phyloP scores from a whole-genome alignment of 2,329 filamentous ascomycete genomes.

The Apiospora rasikravindrae region DNA sequence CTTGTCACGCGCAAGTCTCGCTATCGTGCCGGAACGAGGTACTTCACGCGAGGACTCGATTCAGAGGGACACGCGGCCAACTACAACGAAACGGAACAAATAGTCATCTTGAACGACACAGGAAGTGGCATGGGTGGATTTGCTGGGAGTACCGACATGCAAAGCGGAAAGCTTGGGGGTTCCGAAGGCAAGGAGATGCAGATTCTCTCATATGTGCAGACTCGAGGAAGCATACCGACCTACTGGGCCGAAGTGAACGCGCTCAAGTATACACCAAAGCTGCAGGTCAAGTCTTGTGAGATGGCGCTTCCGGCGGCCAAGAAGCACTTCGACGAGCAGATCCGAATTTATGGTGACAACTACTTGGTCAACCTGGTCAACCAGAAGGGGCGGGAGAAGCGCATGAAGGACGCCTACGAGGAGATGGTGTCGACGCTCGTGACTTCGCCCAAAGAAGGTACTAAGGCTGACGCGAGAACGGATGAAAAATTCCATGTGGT shows the following conservation, averaged over 20 bases:
- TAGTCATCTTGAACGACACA: slow-evolving; percentile 85
- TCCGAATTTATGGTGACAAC: slow-evolving; percentile 91
- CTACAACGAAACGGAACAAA: slow-evolving; percentile 97
- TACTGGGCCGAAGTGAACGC: slow-evolving; percentile 98
- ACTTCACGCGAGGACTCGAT: slow-evolving; percentile 93
- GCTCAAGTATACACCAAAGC: slow-evolving; percentile 86
- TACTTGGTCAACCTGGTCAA: slow-evolving; percentile 98
- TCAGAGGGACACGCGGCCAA: slow-evolving; percentile 96
- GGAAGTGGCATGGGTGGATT: slow-evolving; percentile 78
- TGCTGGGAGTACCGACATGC: slow-evolving; percentile 75
- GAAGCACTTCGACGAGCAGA: slow-evolving; percentile 92
- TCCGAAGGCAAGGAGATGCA: slow-evolving; percentile 76
- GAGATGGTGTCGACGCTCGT: slow-evolving; percentile 81
- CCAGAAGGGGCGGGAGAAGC: slow-evolving; percentile 87
- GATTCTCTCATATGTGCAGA: slow-evolving; percentile 94
- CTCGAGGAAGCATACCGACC: slow-evolving; percentile 91
- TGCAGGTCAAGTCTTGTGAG: slow-evolving; percentile 86
- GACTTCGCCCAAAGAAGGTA: slow-evolving; percentile 68
- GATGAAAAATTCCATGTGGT: slow-evolving; percentile 83
- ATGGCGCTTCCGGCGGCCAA: slow-evolving; percentile 78
- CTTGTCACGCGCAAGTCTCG: slow-evolving; percentile 90
- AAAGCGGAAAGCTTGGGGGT: slow-evolving; percentile 70
- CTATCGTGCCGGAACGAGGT: slow-evolving; percentile 87
- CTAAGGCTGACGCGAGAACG: slow-evolving; percentile 68
- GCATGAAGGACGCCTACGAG: slow-evolving; percentile 93